Base-by-base conservation (phyloP, 192 early-diverging fungal genomes). In the Backusella mclennaniae region DNA sequence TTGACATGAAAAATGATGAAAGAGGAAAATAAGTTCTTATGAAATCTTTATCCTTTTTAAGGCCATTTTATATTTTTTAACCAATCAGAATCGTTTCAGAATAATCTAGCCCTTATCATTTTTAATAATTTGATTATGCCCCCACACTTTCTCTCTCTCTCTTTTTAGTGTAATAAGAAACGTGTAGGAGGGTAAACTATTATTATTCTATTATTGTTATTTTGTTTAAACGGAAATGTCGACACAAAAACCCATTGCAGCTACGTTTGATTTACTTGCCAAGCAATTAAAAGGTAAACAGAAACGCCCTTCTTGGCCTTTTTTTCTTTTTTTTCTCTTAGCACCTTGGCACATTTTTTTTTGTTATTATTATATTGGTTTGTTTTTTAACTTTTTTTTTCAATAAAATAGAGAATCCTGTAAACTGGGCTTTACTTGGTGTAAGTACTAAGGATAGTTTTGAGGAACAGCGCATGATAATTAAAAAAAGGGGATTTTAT, bases 341-440 rank as follows among this genome's bases (percentile, higher is more conserved):
- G 46, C 46, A 49, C 19, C 46, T 49, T 49, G 46, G 46, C 46
- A 63, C 56, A 12, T 26, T 23, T 56, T 56, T 44, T 15, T 44
- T 4, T 11, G 3, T 23, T n/a, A 21, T 23, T 15, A 15, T 44
- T 26, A 26, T 14, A 12, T 63, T 63, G 23, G 56, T 63, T 63
- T 29, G 3, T 63, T 63, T 63, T 29, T 63, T 29, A 63, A 63
- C 56, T 59, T 26, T 71, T 14, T 5, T 70, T 26, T 71, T 31
- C 14, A 67, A 67, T 15, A n/a, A 17, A 33, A 41, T 19, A 80
- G 79, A 76, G 29, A 93, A 93, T 79, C 92, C 92, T 42, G 72
- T 93, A 42, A 93, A 93, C 80, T 93, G 92, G 92, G 82, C 85
- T 42, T 83, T 93, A 35, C 78, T 84, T 15, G 83, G 84, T 26